Conservation (phyloP, 2,329 filamentous ascomycete genomes). For the Aspergillus luchuensis region DNA sequence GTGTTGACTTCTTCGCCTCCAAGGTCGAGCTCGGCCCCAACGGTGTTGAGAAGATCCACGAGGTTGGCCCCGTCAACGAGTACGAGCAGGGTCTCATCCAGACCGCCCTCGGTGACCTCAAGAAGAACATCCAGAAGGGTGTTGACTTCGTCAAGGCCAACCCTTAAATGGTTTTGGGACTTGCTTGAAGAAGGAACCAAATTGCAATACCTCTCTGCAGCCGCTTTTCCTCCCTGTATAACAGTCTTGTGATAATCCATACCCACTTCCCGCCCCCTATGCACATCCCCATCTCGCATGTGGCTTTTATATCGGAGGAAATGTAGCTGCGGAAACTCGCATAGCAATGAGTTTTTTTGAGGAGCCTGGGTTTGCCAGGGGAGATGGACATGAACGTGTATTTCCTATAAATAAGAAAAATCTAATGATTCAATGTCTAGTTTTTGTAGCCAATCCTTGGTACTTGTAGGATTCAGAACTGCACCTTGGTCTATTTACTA, state of each 20-base stretch:
- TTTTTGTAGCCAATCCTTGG: neutral
- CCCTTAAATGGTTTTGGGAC: conserved; percentile 42
- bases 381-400: conserved; percentile 15
- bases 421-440: conserved; percentile 2
- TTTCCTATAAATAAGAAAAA: conserved; percentile 12
- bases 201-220: conserved; percentile 13
- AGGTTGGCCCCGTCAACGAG: conserved; percentile 79
- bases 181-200: neutral
- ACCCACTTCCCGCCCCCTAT: conserved; percentile 4
- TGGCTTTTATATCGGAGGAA: conserved; percentile 26
- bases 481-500: too few species aligned
- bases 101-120: conserved; percentile 69
- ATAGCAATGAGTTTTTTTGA: neutral
- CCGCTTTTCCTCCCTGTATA: conserved; percentile 32
- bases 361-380: neutral
- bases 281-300: conserved; percentile 17
- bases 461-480: too few species aligned
- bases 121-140: conserved; percentile 85
- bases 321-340: conserved; percentile 23
- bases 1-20: conserved; percentile 94
- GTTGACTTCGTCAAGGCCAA: conserved; percentile 65
- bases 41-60: conserved; percentile 91
- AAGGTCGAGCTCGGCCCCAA: conserved; percentile 94
- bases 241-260: conserved; percentile 25
- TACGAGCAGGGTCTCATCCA: conserved; percentile 89